Conservation (phyloP, 2,329 filamentous ascomycete genomes). For the Claviceps humidiphila region DNA sequence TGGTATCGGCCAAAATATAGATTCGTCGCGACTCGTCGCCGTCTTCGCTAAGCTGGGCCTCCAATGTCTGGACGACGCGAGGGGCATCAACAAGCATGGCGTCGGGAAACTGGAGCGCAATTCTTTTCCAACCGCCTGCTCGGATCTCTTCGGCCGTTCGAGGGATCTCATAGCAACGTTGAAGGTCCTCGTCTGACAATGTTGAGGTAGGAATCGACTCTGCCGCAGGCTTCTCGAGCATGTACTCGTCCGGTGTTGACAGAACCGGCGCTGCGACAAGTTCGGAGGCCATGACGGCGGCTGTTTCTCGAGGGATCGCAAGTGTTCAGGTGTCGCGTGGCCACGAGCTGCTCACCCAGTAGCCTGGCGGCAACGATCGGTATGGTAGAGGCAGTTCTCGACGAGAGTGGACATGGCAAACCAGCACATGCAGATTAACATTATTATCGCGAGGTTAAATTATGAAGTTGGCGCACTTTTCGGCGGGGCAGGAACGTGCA, state of each 20-base stretch:
- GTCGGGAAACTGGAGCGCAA: constrained; percentile 94
- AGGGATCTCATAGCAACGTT: constrained; percentile 69
- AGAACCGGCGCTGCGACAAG: constrained; percentile 44
- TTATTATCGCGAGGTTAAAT: not conserved
- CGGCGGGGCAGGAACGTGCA: not conserved
- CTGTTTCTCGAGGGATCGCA: not conserved
- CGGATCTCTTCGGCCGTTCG: constrained; percentile 66
- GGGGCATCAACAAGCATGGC: constrained; percentile 80
- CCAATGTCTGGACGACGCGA: constrained; percentile 52
- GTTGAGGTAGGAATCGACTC: constrained; percentile 18
- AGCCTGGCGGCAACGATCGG: not conserved
- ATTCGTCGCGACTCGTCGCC: constrained; percentile 27
- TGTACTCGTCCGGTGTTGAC: constrained; percentile 48
- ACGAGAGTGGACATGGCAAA: not conserved
- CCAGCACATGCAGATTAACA: too few relatives aligned
- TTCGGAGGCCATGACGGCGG: constrained; percentile 28
- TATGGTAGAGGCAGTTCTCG: not conserved
- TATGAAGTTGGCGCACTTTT: not conserved
- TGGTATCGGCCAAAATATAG: constrained; percentile 87
- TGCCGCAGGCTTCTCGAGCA: constrained; percentile 39
- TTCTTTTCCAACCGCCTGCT: constrained; percentile 55
- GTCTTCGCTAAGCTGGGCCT: constrained; percentile 13
- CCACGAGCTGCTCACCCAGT: not conserved
- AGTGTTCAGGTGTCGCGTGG: not conserved
- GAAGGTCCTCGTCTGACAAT: constrained; percentile 53